Conservation (phyloP, 306 rosid species). For the Crataegus laevigata region DNA sequence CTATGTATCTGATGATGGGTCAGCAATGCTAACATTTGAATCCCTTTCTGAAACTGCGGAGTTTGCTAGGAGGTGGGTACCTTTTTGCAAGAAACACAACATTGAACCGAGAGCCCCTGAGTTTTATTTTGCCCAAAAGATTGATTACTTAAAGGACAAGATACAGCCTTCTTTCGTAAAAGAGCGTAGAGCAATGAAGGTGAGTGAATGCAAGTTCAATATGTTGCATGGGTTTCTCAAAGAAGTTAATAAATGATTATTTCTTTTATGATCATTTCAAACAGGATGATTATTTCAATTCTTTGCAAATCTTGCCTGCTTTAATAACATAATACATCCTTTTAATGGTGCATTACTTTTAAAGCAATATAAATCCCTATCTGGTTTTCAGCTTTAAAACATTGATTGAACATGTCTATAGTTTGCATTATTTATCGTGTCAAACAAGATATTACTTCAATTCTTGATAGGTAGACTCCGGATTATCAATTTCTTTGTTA, state of each 20-base stretch:
- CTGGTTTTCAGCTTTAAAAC: not conserved
- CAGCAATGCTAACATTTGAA: constrained; percentile 97
- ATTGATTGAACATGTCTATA: not conserved
- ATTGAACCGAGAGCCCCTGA: constrained; percentile 99
- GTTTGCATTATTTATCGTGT: not conserved
- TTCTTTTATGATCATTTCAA: not conserved
- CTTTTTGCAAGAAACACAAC: constrained; percentile 91
- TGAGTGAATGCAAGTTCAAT: constrained; percentile 8
- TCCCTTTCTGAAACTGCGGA: constrained; percentile 97
- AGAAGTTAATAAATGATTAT: not conserved
- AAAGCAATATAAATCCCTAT: not conserved
- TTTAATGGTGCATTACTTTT: not conserved
- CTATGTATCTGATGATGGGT: constrained; percentile 99
- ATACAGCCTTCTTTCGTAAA: constrained; percentile 94
- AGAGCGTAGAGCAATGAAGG: constrained; percentile 99
- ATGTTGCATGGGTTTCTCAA: not conserved
- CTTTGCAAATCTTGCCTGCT: not conserved
- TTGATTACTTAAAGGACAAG: constrained; percentile 97
- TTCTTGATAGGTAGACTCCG: not conserved
- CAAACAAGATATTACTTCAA: not conserved
- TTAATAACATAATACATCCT: not conserved
- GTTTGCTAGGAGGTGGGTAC: constrained; percentile 97
- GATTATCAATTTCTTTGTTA: not conserved
- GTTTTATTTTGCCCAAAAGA: constrained; percentile 90
- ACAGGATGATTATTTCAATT: not conserved